Evolutionary conservation across 331 rosid genomes (phyloP).

Genomic region (Malus hybrid): DNA sequence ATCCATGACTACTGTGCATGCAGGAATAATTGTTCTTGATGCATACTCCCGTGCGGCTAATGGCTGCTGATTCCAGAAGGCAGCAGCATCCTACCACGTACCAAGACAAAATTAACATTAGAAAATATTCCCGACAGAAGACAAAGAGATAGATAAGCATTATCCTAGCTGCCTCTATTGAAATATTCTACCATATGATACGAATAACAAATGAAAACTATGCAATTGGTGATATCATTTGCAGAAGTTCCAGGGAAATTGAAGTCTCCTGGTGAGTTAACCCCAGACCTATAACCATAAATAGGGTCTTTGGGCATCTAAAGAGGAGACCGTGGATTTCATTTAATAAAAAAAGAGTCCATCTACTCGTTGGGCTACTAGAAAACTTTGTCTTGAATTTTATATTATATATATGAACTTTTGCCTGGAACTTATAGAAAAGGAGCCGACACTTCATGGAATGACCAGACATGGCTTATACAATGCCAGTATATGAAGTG

Average conservation of each 20-base stretch:
- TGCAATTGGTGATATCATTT: background rate
- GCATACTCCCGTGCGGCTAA: conserved; percentile 86
- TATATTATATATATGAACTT: no score
- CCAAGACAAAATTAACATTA: conserved; percentile 8
- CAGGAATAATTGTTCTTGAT: conserved; percentile 92
- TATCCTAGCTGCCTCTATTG: background rate
- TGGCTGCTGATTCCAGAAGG: conserved; percentile 94
- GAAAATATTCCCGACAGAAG: background rate
- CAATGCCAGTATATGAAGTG: background rate
- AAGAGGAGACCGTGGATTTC: no score
- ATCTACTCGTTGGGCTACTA: no score
- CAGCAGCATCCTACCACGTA: conserved; percentile 70
- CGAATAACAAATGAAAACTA: background rate
- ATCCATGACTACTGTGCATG: conserved; percentile 18
- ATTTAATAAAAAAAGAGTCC: no score
- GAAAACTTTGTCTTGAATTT: no score
- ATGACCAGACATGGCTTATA: no score
- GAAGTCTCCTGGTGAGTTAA: no score
- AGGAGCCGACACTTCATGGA: no score
- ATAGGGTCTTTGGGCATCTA: no score
- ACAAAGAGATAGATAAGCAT: background rate
- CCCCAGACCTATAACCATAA: no score
- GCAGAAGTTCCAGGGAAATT: no score
- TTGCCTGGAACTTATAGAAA: no score
- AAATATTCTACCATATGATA: background rate